Conservation (phyloP, 1,284 basidiomycete species). For the Naganishia sp. region DNA sequence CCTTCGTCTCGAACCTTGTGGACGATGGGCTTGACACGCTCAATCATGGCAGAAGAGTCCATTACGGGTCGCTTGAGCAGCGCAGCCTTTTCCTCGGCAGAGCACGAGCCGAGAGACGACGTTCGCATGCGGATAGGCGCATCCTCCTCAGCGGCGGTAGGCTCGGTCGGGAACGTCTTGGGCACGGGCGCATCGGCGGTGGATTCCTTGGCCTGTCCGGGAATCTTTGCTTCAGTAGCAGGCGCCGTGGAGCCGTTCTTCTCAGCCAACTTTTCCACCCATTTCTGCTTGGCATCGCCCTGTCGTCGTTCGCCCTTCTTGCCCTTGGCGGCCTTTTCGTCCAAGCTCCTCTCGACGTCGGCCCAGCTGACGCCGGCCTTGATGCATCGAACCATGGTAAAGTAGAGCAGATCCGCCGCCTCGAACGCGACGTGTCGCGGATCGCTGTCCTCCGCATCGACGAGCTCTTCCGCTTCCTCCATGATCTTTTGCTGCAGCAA, state of each 20-base stretch:
- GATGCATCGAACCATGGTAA: slow-evolving; percentile 84
- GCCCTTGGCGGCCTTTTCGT: slow-evolving; percentile 83
- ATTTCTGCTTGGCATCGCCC: slow-evolving; percentile 92
- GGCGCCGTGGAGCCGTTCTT: slow-evolving; percentile 35
- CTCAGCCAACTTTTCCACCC: slow-evolving; percentile 56
- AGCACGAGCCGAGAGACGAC: slow-evolving; percentile 62
- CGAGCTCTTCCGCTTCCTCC: slow-evolving; percentile 97
- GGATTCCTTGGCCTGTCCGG: slow-evolving; percentile 40
- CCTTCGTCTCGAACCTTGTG: slow-evolving; percentile 80
- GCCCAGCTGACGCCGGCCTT: slow-evolving; percentile 77
- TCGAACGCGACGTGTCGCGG: slow-evolving; percentile 74
- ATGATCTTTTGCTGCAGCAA: slow-evolving; percentile 90
- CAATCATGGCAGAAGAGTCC: slow-evolving; percentile 90
- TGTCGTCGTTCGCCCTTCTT: slow-evolving; percentile 84
- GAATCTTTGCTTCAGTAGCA: slow-evolving; percentile 35
- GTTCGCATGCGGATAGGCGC: slow-evolving; percentile 72
- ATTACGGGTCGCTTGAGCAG: slow-evolving; percentile 89
- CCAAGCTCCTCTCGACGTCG: slow-evolving; percentile 83
- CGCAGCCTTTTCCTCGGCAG: slow-evolving; percentile 62
- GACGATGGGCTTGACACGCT: slow-evolving; percentile 92
- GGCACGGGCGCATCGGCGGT: slow-evolving; percentile 50
- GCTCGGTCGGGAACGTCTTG: slow-evolving; percentile 45
- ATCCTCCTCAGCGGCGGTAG: slow-evolving; percentile 45
- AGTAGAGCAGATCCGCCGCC: slow-evolving; percentile 94
- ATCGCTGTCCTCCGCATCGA: slow-evolving; percentile 74